Conservation (phyloP, 192 early-diverging fungal species). For the Entomortierella beljakovae region DNA sequence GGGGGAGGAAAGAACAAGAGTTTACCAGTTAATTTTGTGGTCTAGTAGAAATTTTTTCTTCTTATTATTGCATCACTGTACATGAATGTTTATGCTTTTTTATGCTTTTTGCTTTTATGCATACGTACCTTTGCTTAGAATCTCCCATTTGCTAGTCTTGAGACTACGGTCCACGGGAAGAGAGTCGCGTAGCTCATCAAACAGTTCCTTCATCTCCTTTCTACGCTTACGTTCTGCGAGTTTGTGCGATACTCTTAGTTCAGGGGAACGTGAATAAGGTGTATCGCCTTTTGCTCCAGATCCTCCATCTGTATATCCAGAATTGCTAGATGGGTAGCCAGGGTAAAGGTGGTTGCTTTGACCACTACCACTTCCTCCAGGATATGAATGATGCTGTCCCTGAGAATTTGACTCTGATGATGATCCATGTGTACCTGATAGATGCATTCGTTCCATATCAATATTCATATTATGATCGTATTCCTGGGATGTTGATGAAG, state of each 20-base stretch:
- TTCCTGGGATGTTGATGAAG: constrained; percentile 13
- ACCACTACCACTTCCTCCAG: background rate
- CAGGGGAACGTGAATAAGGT: constrained; percentile 79
- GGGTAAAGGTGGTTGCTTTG: constrained; percentile 24
- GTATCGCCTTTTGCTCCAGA: constrained; percentile 54
- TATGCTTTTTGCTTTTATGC: background rate
- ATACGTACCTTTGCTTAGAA: constrained; percentile 80
- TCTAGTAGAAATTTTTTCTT: too few species aligned
- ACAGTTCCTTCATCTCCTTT: constrained; percentile 93
- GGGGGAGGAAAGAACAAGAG: too few species aligned
- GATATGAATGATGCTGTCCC: too few species aligned
- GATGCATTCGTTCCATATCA: constrained; percentile 49
- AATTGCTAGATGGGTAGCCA: constrained; percentile 35
- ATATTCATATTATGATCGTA: constrained; percentile 49
- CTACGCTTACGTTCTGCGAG: constrained; percentile 88
- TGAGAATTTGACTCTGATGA: constrained; percentile 15
- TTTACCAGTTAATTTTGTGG: too few species aligned
- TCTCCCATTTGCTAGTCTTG: constrained; percentile 93
- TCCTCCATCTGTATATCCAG: background rate
- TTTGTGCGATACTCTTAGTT: constrained; percentile 88
- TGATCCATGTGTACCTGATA: constrained; percentile 15
- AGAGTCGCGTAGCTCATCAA: constrained; percentile 85
- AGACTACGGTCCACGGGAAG: constrained; percentile 84
- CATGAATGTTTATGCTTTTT: background rate
- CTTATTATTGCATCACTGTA: background rate